Evolutionary conservation across 2,329 filamentous ascomycete species (phyloP), one percentile per base, ranked within the genome.

Genomic region (Bisporella sp.): DNA sequence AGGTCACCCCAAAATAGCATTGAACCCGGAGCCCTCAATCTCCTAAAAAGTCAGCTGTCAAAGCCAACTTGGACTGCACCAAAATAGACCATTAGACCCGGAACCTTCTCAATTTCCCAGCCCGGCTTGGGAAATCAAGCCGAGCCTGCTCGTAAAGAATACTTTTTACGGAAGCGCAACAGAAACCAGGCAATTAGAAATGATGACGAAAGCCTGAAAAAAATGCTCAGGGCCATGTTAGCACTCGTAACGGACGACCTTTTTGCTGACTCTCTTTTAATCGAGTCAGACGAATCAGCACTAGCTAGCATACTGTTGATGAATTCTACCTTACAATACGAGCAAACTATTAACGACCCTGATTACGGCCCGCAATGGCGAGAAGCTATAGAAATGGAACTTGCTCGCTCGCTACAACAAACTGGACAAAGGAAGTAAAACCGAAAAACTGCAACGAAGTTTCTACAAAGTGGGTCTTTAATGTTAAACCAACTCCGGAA

Each of bases 371-470:
- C n/a, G 6, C 7, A 29, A 6, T 45, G 28, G 42, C 8, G n/a
- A n/a, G 4, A 45, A 3, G 42, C 42, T 30, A 29, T 45, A 8
- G 5, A 28, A 5, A 13, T 5, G 12, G 42, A 45, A 31, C 9
- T 45, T 28, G 31, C 28, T 30, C 4, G 4, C 31, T 45, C 29
- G 8, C 29, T 13, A 4, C 30, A 7, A 30, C 5, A n/a, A 45
- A 30, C n/a, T 45, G 42, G 42, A 30, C 4, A 31, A 9, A 13
- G 2, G 4, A 30, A 30, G 4, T 30, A 2, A 12, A 4, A 29
- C 28, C 42, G 2, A 6, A 6, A 7, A 41, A 69, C 64, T 5
- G 59, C 58, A 6, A 52, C 7, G 64, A 65, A 66, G 5, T 59
- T 51, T 35, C 58, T 61, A 65, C 35, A 5, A 47, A 48, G 29